phyloP scores from a whole-genome alignment of 192 early-diverging fungal genomes.

The Mortierella hygrophila region DNA sequence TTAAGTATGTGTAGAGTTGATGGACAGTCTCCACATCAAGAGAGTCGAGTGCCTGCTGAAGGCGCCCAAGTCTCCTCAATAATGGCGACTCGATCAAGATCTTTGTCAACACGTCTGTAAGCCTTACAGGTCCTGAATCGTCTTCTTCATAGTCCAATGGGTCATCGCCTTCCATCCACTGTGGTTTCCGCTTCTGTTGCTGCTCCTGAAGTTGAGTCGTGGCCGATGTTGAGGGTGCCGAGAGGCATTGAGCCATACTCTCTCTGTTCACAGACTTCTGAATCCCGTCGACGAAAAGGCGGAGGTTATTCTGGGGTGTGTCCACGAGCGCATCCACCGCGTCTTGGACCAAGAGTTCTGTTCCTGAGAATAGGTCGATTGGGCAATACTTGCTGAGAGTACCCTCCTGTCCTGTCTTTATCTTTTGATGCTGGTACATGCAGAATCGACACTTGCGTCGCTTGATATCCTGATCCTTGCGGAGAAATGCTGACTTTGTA shows the following conservation, averaged over 20 bases:
- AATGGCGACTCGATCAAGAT: conserved; percentile 62
- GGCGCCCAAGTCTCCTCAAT: conserved; percentile 57
- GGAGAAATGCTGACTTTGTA: conserved; percentile 59
- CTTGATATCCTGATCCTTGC: conserved; percentile 59
- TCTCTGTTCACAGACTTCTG: conserved; percentile 16
- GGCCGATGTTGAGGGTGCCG: neutral
- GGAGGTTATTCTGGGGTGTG: conserved; percentile 70
- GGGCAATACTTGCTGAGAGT: conserved; percentile 70
- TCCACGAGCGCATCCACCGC: conserved; percentile 55
- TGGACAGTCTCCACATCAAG: conserved; percentile 69
- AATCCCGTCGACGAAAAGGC: conserved; percentile 62
- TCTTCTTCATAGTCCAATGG: neutral
- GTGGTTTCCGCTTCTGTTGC: neutral
- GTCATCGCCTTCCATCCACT: neutral
- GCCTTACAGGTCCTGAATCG: neutral
- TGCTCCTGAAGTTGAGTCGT: neutral
- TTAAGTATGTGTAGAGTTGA: conserved; percentile 23
- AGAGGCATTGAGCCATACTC: neutral
- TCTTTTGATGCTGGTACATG: conserved; percentile 78
- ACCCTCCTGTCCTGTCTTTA: conserved; percentile 22
- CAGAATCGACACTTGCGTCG: conserved; percentile 77
- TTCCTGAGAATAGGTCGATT: conserved; percentile 73
- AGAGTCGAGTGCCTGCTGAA: conserved; percentile 68
- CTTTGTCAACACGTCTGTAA: conserved; percentile 49
- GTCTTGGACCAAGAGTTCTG: conserved; percentile 39